Evolutionary conservation across 164 flowering plant species (phyloP).

Genomic region (Dillenia suffruticosa): DNA sequence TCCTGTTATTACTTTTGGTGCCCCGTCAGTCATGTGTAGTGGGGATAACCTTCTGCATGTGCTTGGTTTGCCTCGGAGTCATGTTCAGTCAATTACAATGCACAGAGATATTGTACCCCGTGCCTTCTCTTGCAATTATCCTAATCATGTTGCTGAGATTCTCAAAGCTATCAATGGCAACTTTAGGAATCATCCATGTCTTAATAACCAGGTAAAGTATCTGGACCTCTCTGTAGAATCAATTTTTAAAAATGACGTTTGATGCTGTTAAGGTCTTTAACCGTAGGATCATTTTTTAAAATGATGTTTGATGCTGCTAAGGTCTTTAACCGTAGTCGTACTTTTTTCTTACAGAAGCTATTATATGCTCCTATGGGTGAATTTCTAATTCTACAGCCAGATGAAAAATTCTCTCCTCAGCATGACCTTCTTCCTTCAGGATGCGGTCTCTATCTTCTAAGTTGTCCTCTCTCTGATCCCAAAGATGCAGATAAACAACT

Average conservation of each 20-base stretch:
- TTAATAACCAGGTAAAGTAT: slow-evolving; percentile 59
- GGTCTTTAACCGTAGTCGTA: neutral
- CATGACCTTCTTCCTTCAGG: slow-evolving; percentile 96
- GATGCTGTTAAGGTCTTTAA: neutral
- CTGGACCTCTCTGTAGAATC: neutral
- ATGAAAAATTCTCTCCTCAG: slow-evolving; percentile 74
- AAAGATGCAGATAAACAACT: slow-evolving; percentile 47
- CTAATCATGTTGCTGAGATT: slow-evolving; percentile 76
- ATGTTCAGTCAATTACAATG: slow-evolving; percentile 74
- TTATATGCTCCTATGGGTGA: slow-evolving; percentile 90
- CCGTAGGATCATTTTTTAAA: neutral
- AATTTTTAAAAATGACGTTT: neutral
- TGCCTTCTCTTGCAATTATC: slow-evolving; percentile 88
- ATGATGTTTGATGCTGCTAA: neutral
- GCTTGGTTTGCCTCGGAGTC: slow-evolving; percentile 74
- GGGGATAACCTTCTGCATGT: slow-evolving; percentile 72
- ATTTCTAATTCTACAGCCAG: slow-evolving; percentile 87
- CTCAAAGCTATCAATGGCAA: slow-evolving; percentile 86
- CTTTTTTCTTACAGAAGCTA: slow-evolving; percentile 51
- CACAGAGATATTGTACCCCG: slow-evolving; percentile 98
- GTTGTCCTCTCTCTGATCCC: slow-evolving; percentile 23
- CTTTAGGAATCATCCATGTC: slow-evolving; percentile 81
- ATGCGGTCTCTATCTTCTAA: slow-evolving; percentile 67
- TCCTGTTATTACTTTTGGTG: slow-evolving; percentile 92
- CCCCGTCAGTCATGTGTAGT: slow-evolving; percentile 91